phyloP scores from a whole-genome alignment of 345 rosid genomes.

The Kernera saxatilis region DNA sequence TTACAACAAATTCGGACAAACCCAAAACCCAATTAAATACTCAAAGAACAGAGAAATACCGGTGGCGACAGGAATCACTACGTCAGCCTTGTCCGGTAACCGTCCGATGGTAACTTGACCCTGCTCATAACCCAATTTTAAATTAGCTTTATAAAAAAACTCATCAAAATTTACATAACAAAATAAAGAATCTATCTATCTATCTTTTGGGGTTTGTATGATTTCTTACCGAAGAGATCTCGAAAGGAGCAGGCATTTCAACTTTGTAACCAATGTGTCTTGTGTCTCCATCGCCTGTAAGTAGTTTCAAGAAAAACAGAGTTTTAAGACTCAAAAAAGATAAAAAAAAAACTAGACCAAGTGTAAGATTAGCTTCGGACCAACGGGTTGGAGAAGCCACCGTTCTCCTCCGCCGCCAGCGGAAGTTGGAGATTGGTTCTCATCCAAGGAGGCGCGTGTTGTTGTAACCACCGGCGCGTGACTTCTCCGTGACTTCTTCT shows the following conservation, averaged over 20 bases:
- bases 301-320: too few species aligned
- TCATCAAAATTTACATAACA: not conserved
- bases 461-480: not conserved
- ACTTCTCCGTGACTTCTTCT: constrained; percentile 19
- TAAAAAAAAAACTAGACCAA: too few species aligned
- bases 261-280: constrained; percentile 76
- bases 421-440: constrained; percentile 23
- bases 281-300: constrained; percentile 79
- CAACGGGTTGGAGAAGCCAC: constrained; percentile 91
- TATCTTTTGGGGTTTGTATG: not conserved
- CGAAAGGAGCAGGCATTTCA: constrained; percentile 71
- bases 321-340: too few species aligned
- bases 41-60: constrained; percentile 33
- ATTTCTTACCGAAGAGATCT: constrained; percentile 37
- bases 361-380: too few species aligned
- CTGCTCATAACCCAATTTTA: constrained; percentile 27
- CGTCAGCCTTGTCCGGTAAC: constrained; percentile 69
- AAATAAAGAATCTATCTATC: not conserved
- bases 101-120: constrained; percentile 68
- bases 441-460: constrained; percentile 44
- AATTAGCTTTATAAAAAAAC: not conserved
- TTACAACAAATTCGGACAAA: not conserved
- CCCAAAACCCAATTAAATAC: not conserved
- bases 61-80: constrained; percentile 90
- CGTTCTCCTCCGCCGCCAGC: constrained; percentile 34